phyloP scores from a whole-genome alignment of 2,329 filamentous ascomycete genomes.

The Hymenoscyphus repandus region DNA sequence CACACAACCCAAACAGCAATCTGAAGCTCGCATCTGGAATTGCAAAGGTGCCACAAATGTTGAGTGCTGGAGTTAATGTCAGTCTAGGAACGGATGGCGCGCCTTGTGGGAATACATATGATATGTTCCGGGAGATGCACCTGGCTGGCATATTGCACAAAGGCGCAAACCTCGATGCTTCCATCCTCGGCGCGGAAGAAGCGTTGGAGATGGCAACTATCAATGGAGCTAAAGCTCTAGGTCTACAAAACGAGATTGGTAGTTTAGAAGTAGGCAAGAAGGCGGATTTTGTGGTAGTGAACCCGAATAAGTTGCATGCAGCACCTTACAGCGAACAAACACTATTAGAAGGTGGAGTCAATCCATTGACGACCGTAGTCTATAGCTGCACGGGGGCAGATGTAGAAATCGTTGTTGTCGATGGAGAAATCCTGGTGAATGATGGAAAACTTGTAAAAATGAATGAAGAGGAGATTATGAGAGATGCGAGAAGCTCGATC shows the following conservation, averaged over 20 bases:
- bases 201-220: slow-evolving; percentile 48
- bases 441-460: slow-evolving; percentile 20
- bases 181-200: slow-evolving; percentile 38
- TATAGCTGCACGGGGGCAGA: slow-evolving; percentile 23
- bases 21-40: slow-evolving; percentile 47
- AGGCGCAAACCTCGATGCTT: slow-evolving; percentile 38
- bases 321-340: slow-evolving; percentile 35
- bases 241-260: slow-evolving; percentile 47
- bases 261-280: slow-evolving; percentile 45
- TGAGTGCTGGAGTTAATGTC: slow-evolving; percentile 40
- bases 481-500: slow-evolving; percentile 15
- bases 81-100: slow-evolving; percentile 47
- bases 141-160: slow-evolving; percentile 45
- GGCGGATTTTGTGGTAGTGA: slow-evolving; percentile 53
- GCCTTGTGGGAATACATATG: slow-evolving; percentile 47
- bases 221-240: slow-evolving; percentile 43
- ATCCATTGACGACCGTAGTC: slow-evolving; percentile 35
- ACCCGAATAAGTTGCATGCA: slow-evolving; percentile 25
- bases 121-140: slow-evolving; percentile 49
- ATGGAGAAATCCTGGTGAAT: slow-evolving; percentile 25
- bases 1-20: slow-evolving; percentile 48
- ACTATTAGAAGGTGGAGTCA: slow-evolving; percentile 30
- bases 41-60: slow-evolving; percentile 41
- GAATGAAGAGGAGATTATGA: slow-evolving; percentile 22
- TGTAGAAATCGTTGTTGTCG: slow-evolving; percentile 26